Evolutionary conservation across 768 basidiomycete genomes (phyloP).

Genomic region (Sistotremastrum niveocremeum): DNA sequence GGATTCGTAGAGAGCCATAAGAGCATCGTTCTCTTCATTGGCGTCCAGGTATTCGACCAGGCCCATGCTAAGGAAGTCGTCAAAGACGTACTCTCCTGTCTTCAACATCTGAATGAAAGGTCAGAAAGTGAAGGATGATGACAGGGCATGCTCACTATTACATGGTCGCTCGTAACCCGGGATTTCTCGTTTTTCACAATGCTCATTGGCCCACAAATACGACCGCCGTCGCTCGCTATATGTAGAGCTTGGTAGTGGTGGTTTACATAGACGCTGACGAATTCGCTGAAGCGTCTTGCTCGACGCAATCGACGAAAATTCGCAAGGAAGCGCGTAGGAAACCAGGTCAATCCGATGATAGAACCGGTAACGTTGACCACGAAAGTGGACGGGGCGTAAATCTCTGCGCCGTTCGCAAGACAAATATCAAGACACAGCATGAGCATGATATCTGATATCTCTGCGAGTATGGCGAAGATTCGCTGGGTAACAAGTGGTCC

Average conservation of each 20-base stretch:
- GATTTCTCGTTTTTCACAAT: constrained; percentile 79
- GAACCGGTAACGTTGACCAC: constrained; percentile 96
- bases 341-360: constrained; percentile 84
- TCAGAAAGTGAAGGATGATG: background rate
- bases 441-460: background rate
- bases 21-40: constrained; percentile 97
- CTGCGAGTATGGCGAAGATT: no score
- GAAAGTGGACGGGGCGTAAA: constrained; percentile 85
- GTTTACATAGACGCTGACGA: constrained; percentile 93
- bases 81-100: constrained; percentile 65
- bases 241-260: constrained; percentile 90
- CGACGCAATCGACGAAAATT: constrained; percentile 89
- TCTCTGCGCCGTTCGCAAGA: constrained; percentile 85
- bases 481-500: no score
- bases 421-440: constrained; percentile 48
- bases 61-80: constrained; percentile 85
- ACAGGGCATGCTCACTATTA: constrained; percentile 36
- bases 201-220: constrained; percentile 95
- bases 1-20: constrained; percentile 87
- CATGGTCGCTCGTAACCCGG: constrained; percentile 69
- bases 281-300: constrained; percentile 86
- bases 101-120: constrained; percentile 59
- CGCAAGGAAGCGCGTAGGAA: constrained; percentile 70
- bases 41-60: constrained; percentile 97
- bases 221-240: constrained; percentile 92